Evolutionary conservation across 331 rosid genomes (phyloP).

Genomic region (Phaseolus coccineus): DNA sequence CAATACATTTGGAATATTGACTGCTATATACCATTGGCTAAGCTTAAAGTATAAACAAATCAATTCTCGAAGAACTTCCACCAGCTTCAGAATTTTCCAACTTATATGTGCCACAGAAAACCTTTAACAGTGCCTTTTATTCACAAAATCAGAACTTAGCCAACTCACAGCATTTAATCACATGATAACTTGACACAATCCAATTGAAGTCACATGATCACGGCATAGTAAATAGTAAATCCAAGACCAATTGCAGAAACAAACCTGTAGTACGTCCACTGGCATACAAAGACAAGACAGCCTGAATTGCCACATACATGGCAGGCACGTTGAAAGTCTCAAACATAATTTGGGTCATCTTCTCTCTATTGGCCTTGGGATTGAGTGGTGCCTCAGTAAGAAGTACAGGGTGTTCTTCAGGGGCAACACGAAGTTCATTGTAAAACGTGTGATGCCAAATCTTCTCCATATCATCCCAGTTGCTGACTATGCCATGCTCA

Average conservation of each 20-base stretch:
- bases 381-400: conserved; percentile 94
- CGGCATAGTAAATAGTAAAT: conserved; percentile 10
- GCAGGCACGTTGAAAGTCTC: conserved; percentile 94
- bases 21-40: conserved; percentile 4
- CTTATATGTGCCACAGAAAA: background rate
- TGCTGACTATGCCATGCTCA: conserved; percentile 92
- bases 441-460: conserved; percentile 97
- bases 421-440: conserved; percentile 92
- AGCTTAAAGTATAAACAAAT: conserved; percentile 19
- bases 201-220: background rate
- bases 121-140: background rate
- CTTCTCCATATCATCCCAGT: conserved; percentile 97
- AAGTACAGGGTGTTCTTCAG: conserved; percentile 91
- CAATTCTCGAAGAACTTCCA: conserved; percentile 13
- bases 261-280: conserved; percentile 95
- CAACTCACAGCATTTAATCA: conserved; percentile 25
- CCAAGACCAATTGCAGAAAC: conserved; percentile 6
- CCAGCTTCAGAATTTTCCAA: conserved; percentile 22
- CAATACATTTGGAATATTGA: background rate
- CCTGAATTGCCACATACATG: conserved; percentile 92
- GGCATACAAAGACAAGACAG: conserved; percentile 83
- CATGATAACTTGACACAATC: conserved; percentile 15
- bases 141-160: background rate
- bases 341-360: conserved; percentile 94
- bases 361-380: conserved; percentile 93